Base-by-base conservation (phyloP, 768 basidiomycete species). In the Russula olivacea region DNA sequence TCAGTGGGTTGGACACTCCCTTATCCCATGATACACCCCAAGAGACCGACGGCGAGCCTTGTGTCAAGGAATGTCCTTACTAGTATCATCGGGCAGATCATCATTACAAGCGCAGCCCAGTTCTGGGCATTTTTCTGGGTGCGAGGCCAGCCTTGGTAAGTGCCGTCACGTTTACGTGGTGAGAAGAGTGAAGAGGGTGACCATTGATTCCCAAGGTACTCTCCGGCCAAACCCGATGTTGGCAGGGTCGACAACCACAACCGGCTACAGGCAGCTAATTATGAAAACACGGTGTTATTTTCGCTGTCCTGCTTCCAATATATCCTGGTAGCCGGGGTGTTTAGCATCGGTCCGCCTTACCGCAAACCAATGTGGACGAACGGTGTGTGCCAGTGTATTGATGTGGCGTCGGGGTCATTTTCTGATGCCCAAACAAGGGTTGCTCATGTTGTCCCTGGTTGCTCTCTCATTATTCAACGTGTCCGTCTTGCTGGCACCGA, bases 221-320 rank as follows among this genome's bases (percentile, higher is more conserved):
- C 48, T 17, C 61, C 67, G 10, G 21, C 61, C 38, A 71, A 80
- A 21, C 78, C 81, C 28, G 70, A 71, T 7, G 74, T 76, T 49
- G 80, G 48, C 36, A 21, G 61, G 14, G 47, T 79, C 51, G 77
- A 83, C 63, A 82, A 87, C 73, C 84, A 91, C 68, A n/a, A n/a
- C n/a, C n/a, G n/a, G n/a, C 79, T 98, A 49, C 83, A 93, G 62
- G 87, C 92, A 23, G 83, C 77, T 47, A 98, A 95, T 72, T 95
- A 83, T 70, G 97, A 98, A 74, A 98, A 99, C 72, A 86, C 97
- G 6, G 85, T 83, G 32, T 75, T 99, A 61, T 99, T 99, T 77
- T 75, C 98, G 67, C 79, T 98, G 49, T 98, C 97, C 11, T 97
- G 93, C 65, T 98, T 98, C 85, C 97, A 99, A 76, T 99, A 99